Evolutionary conservation across 2,329 filamentous ascomycete genomes (phyloP).

Genomic region (Dothiorella sarmentorum): DNA sequence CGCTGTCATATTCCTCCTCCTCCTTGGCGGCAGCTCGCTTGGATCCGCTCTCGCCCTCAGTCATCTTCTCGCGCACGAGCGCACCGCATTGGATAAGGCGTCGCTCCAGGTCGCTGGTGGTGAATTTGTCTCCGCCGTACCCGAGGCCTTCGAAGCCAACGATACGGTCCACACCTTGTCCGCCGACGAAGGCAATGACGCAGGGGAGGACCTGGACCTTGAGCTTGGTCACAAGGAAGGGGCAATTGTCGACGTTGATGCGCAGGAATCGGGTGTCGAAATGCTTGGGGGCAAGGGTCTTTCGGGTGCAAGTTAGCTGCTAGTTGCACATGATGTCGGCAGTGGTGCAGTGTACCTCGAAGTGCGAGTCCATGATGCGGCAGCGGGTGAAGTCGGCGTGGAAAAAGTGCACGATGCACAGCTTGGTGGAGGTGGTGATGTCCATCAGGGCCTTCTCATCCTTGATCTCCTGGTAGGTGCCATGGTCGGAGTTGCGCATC

Average conservation of each 20-base stretch:
- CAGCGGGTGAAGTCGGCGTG: constrained; percentile 63
- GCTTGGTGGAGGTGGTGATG: constrained; percentile 56
- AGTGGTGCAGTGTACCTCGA: constrained; percentile 37
- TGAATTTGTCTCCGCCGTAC: constrained; percentile 52
- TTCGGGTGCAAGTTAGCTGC: constrained; percentile 15
- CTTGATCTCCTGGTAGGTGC: constrained; percentile 54
- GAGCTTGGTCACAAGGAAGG: constrained; percentile 57
- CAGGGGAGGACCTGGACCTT: constrained; percentile 58
- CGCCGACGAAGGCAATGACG: constrained; percentile 56
- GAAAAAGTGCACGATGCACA: constrained; percentile 61
- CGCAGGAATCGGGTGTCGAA: constrained; percentile 57
- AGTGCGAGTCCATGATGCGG: constrained; percentile 58
- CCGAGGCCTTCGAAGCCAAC: constrained; percentile 59
- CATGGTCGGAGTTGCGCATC: constrained; percentile 50
- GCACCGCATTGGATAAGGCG: constrained; percentile 52
- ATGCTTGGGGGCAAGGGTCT: constrained; percentile 53
- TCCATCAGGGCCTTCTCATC: constrained; percentile 58
- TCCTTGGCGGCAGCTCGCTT: constrained; percentile 30
- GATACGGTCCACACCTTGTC: constrained; percentile 53
- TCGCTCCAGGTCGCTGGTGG: constrained; percentile 52
- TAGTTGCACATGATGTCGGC: not conserved
- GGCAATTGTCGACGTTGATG: constrained; percentile 59
- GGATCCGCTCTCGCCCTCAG: constrained; percentile 39
- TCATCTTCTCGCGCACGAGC: constrained; percentile 51
- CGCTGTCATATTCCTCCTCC: constrained; percentile 45